Conservation (phyloP, 177 flowering plant genomes). For the Tripterygium wilfordii region DNA sequence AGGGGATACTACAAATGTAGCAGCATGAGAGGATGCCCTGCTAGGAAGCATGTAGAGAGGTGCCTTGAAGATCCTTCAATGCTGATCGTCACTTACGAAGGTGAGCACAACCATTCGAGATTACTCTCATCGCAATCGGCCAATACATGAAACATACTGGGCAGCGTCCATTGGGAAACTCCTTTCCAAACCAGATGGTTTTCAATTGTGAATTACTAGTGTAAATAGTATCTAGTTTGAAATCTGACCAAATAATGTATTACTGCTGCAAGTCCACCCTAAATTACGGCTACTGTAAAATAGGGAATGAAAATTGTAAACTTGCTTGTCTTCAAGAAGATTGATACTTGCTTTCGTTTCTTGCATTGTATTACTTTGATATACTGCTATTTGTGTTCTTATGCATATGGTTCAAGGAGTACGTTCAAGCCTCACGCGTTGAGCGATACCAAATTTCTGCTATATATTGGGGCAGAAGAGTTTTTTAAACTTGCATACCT, state of each 20-base stretch:
- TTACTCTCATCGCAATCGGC: constrained; percentile 26
- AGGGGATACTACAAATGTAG: constrained; percentile 92
- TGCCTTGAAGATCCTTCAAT: constrained; percentile 71
- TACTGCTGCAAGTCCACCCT: too few species aligned
- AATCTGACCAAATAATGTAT: not conserved
- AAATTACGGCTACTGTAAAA: too few species aligned
- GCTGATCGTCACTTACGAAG: constrained; percentile 80
- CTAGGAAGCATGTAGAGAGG: constrained; percentile 90
- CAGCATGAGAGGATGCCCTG: constrained; percentile 82
- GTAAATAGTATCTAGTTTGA: not conserved
- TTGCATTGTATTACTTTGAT: too few species aligned
- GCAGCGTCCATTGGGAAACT: too few species aligned
- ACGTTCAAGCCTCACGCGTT: too few species aligned
- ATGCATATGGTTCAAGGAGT: too few species aligned
- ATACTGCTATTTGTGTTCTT: too few species aligned
- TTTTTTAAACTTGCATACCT: too few species aligned
- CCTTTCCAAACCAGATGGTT: not conserved
- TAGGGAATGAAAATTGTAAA: not conserved
- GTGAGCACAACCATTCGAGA: constrained; percentile 72
- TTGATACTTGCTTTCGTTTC: too few species aligned
- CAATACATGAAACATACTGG: constrained; percentile 12
- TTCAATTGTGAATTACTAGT: not conserved
- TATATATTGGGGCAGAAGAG: too few species aligned
- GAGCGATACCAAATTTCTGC: too few species aligned
- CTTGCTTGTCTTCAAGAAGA: not conserved